These are phyloP conservation scores for Pseudocercospora fuligena DNA, from an alignment of 2,329 filamentous ascomycete species.

Conservation along the genomic window DNA sequence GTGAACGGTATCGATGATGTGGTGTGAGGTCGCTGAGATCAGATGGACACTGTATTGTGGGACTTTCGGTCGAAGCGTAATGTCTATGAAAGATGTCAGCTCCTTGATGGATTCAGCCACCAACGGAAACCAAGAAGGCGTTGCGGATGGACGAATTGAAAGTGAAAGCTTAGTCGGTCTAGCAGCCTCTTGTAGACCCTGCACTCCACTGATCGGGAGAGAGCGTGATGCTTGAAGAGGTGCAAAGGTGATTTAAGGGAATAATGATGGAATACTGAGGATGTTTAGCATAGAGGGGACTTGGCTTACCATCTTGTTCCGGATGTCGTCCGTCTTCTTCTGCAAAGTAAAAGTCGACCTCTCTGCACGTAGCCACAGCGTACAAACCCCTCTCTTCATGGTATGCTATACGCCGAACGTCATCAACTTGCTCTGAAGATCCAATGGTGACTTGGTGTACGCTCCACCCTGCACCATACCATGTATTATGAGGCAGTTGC, in stretches of 20 bases:
- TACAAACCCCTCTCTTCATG: slow-evolving; percentile 77
- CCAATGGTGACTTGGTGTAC: slow-evolving; percentile 71
- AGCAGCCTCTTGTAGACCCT: slow-evolving; percentile 16
- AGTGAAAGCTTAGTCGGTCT: slow-evolving; percentile 6
- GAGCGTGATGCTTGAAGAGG: slow-evolving; percentile 15
- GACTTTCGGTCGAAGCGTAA: slow-evolving; percentile 66
- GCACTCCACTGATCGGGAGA: slow-evolving; percentile 21
- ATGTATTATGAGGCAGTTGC: slow-evolving; percentile 69
- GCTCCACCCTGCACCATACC: slow-evolving; percentile 77
- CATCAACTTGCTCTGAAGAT: slow-evolving; percentile 50
- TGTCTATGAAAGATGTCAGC: slow-evolving; percentile 44
- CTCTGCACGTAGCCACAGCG: slow-evolving; percentile 71
- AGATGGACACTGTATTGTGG: slow-evolving; percentile 77
- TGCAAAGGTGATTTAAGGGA: background rate
- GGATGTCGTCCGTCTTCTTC: slow-evolving; percentile 84
- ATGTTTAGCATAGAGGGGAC: slow-evolving; percentile 6
- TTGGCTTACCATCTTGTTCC: slow-evolving; percentile 68
- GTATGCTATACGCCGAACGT: slow-evolving; percentile 75
- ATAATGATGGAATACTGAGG: slow-evolving; percentile 33
- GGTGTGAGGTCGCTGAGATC: slow-evolving; percentile 76
- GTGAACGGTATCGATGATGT: slow-evolving; percentile 74
- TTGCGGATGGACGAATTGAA: slow-evolving; percentile 10
- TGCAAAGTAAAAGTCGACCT: slow-evolving; percentile 78
- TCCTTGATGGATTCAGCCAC: slow-evolving; percentile 10
- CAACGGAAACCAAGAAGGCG: slow-evolving; percentile 9